Base-by-base conservation (phyloP, 2,329 filamentous ascomycete species). In the Aschersonia sp. region DNA sequence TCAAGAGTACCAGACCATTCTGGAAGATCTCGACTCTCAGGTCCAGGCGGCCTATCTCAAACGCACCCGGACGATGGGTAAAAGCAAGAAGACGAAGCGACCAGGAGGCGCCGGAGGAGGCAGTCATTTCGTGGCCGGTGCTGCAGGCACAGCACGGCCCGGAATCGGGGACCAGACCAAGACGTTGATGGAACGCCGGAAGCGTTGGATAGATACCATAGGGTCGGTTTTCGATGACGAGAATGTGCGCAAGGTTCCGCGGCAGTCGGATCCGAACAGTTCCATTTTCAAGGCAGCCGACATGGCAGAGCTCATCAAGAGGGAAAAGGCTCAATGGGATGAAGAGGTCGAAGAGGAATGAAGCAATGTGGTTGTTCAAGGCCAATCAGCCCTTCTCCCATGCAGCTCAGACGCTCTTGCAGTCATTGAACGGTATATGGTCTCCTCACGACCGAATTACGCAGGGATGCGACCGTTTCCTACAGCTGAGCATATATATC, bases 41-140 rank as follows among this genome's bases (percentile, higher is more conserved):
- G 89, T 97, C 42, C 89, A 97, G 60, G 84, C 87, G 46, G 91
- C 92, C 3, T 98, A 97, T 60, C 80, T 94, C 43, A 98, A 98
- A 69, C 85, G 92, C 30, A 97, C 91, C 31, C 82, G 92, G 44
- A 95, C 88, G 1, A 84, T 97, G 67, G 87, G 89, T 62, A 94
- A 97, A 70, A 88, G 81, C 64, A 94, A 94, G 65, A 95, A 94
- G 68, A 83, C 89, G 49, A 91, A 94, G 61, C 72, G 83, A 4
- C 82, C 80, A 2, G 85, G 85, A 43, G 86, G 84, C 47, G 82
- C 84, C 2, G 82, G 83, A 30, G 85, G 82, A 51, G 84, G 83
- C 44, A 81, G 77, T 57, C 76, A 87, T 65, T 59, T 70, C 53
- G 65, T 72, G n/a, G 75, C 75, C n/a, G 72, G 72, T 35, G 77